A percentile compares a stretch with the other conserved stretches of the same genome.
phyloP scores from a whole-genome alignment of 306 rosid genomes.

The Luffa acutangula region DNA sequence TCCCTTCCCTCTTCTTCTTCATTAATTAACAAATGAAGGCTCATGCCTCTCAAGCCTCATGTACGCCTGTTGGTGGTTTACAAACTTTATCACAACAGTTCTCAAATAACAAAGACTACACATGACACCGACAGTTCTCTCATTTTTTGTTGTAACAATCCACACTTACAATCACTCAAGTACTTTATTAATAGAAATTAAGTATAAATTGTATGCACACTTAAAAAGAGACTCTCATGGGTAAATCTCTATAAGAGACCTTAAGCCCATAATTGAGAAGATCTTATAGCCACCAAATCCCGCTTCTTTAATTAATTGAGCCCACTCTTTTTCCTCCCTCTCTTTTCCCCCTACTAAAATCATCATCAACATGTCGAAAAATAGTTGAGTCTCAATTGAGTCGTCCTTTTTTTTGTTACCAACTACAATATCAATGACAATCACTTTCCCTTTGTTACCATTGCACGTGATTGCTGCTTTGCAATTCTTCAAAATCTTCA shows the following conservation, averaged over 20 bases:
- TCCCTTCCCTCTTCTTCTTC: too few species aligned
- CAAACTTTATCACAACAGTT: too few species aligned
- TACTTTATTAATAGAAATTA: too few species aligned
- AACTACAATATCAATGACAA: conserved; percentile 23
- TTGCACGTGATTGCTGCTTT: conserved; percentile 16
- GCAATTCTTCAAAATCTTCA: background rate
- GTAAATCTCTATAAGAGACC: conserved; percentile 47
- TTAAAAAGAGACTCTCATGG: conserved; percentile 11
- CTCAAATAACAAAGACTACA: too few species aligned
- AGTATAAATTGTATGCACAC: too few species aligned
- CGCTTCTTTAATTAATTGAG: conserved; percentile 31
- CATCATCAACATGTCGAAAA: conserved; percentile 39
- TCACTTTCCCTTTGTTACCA: conserved; percentile 18
- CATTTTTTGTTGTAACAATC: too few species aligned
- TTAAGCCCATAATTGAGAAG: conserved; percentile 22
- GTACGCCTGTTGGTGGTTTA: too few species aligned
- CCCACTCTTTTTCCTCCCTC: conserved; percentile 43
- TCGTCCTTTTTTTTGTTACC: conserved; percentile 16
- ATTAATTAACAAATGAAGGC: too few species aligned
- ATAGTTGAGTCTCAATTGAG: conserved; percentile 23
- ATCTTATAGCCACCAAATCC: conserved; percentile 40
- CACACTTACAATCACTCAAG: too few species aligned
- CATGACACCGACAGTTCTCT: too few species aligned
- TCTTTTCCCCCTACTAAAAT: conserved; percentile 27
- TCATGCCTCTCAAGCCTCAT: too few species aligned